Evolutionary conservation across 1,139 yeast species (phyloP).

Genomic region (Hyphopichia fennica): DNA sequence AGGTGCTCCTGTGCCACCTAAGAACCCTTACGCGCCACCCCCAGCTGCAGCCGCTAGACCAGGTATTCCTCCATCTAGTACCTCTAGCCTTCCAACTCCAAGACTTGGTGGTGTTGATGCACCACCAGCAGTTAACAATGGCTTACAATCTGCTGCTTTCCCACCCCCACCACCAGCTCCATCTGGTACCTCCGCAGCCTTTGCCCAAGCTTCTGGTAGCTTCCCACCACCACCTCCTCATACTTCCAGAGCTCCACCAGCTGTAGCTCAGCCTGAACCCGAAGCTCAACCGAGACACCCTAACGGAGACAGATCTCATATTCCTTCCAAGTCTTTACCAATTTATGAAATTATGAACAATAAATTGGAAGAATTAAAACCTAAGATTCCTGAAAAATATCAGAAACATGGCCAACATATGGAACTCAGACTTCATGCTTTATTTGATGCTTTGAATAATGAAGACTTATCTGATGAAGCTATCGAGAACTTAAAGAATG

Average conservation of each 20-base stretch:
- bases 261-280: slow-evolving; percentile 15
- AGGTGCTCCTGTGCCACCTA: slow-evolving; percentile 28
- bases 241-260: slow-evolving; percentile 20
- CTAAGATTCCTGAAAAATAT: slow-evolving; percentile 74
- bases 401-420: slow-evolving; percentile 76
- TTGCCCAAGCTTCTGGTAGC: slow-evolving; percentile 14
- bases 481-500: slow-evolving; percentile 49
- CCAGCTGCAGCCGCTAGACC: slow-evolving; percentile 16
- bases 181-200: slow-evolving; percentile 14
- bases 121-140: slow-evolving; percentile 7
- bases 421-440: slow-evolving; percentile 73
- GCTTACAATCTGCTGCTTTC: slow-evolving; percentile 9
- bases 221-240: slow-evolving; percentile 23
- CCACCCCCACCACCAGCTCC: slow-evolving; percentile 17
- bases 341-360: slow-evolving; percentile 56
- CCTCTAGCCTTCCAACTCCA: slow-evolving; percentile 4
- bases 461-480: slow-evolving; percentile 65
- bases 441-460: slow-evolving; percentile 80
- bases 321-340: slow-evolving; percentile 58
- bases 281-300: slow-evolving; percentile 47
- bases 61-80: background rate
- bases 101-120: slow-evolving; percentile 13
- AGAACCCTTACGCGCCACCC: slow-evolving; percentile 45
- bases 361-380: slow-evolving; percentile 63
- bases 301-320: slow-evolving; percentile 70